Conservation (phyloP, 306 rosid genomes). For the Trifolium subterraneum region DNA sequence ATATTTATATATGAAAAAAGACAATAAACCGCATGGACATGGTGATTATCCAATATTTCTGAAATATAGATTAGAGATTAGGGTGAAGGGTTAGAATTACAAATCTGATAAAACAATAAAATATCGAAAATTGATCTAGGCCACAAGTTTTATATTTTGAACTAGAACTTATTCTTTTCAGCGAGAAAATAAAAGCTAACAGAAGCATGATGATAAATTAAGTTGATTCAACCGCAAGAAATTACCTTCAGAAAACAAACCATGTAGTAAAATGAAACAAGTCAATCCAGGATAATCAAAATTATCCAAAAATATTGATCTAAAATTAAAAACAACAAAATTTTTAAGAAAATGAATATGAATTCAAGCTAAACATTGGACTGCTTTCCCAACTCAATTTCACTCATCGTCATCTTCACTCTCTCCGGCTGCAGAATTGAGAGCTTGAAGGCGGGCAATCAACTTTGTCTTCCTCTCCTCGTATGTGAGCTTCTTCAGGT, state of each 20-base stretch:
- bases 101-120: neutral
- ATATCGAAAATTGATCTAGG: neutral
- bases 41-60: no score
- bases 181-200: neutral
- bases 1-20: no score
- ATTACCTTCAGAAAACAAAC: neutral
- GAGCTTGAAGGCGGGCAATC: slow-evolving; percentile 26
- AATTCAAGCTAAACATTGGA: neutral
- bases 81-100: neutral
- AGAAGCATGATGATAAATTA: neutral
- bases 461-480: slow-evolving; percentile 10
- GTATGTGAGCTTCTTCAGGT: slow-evolving; percentile 25
- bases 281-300: neutral
- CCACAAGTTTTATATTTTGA: neutral
- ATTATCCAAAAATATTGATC: slow-evolving; percentile 10
- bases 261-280: slow-evolving; percentile 6
- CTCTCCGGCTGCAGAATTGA: slow-evolving; percentile 4
- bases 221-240: slow-evolving; percentile 1
- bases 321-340: neutral
- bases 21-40: no score
- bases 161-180: neutral
- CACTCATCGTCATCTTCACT: neutral
- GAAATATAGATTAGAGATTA: no score
- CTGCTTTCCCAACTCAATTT: neutral
- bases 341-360: neutral